Evolutionary conservation across 805 yeast genomes (phyloP).

Genomic region (Wickerhamomyces strasburgensis): DNA sequence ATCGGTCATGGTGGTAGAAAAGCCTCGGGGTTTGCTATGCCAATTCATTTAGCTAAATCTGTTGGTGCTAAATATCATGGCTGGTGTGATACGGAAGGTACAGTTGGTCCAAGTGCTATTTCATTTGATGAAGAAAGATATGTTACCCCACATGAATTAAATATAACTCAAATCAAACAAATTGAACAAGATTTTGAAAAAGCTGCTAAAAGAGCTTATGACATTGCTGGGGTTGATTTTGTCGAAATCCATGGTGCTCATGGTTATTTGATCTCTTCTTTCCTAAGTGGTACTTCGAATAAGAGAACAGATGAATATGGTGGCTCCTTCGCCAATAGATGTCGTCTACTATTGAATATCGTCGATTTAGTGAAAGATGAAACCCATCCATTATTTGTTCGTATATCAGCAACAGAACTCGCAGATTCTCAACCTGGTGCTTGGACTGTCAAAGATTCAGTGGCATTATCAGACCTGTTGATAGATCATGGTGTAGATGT

Average conservation of each 20-base stretch:
- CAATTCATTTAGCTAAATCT: slow-evolving; percentile 27
- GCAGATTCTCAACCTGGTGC: slow-evolving; percentile 15
- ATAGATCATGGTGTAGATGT: slow-evolving; percentile 43
- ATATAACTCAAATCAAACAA: slow-evolving; percentile 35
- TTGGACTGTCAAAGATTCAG: slow-evolving; percentile 15
- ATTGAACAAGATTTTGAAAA: slow-evolving; percentile 38
- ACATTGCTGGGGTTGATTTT: slow-evolving; percentile 32
- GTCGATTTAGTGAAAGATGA: slow-evolving; percentile 37
- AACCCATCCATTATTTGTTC: slow-evolving; percentile 36
- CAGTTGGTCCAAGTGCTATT: slow-evolving; percentile 44
- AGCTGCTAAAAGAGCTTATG: slow-evolving; percentile 47
- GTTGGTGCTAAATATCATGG: slow-evolving; percentile 35
- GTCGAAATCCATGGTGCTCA: slow-evolving; percentile 45
- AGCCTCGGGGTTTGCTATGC: slow-evolving; percentile 31
- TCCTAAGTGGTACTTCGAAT: slow-evolving; percentile 40
- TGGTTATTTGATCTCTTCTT: slow-evolving; percentile 50
- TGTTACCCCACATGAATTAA: slow-evolving; percentile 37
- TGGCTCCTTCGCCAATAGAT: slow-evolving; percentile 56
- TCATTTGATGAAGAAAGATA: slow-evolving; percentile 21
- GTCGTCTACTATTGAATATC: slow-evolving; percentile 43
- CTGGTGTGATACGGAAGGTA: slow-evolving; percentile 32
- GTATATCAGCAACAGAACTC: slow-evolving; percentile 18
- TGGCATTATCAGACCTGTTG: slow-evolving; percentile 35
- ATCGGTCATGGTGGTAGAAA: slow-evolving; percentile 54
- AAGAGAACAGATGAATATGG: slow-evolving; percentile 60